phyloP scores from a whole-genome alignment of 1,139 yeast species.

The Geotrichum candidum region DNA sequence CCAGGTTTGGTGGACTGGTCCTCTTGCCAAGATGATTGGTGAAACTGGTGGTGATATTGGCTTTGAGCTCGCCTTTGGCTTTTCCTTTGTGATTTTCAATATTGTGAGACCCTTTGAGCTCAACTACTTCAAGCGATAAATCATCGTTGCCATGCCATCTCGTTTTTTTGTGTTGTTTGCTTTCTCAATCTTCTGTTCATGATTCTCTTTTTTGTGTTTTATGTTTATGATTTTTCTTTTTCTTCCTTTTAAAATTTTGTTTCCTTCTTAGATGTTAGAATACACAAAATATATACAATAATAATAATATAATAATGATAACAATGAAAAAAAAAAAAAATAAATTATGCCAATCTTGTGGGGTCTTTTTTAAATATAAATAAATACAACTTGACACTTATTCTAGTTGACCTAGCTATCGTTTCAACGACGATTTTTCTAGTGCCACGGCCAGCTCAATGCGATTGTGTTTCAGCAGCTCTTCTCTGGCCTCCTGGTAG shows the following conservation, averaged over 20 bases:
- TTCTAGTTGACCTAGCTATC: neutral
- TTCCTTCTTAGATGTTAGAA: neutral
- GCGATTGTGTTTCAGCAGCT: slow-evolving; percentile 20
- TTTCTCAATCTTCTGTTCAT: neutral
- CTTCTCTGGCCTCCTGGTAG: slow-evolving; percentile 53
- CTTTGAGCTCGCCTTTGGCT: slow-evolving; percentile 67
- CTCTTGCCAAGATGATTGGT: slow-evolving; percentile 57
- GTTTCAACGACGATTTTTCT: slow-evolving; percentile 6
- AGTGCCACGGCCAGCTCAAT: slow-evolving; percentile 25
- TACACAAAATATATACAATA: neutral
- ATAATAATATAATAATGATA: no score
- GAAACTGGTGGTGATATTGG: slow-evolving; percentile 77
- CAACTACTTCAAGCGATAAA: slow-evolving; percentile 28
- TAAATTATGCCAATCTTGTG: neutral
- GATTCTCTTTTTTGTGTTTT: neutral
- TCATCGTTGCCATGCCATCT: no score
- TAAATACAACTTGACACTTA: no score
- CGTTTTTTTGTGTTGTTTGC: no score
- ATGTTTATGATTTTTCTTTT: neutral
- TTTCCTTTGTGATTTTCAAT: slow-evolving; percentile 62
- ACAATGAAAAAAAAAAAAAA: no score
- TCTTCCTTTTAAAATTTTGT: neutral
- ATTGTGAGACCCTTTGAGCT: slow-evolving; percentile 58
- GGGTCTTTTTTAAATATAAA: neutral
- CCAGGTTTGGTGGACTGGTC: slow-evolving; percentile 79